phyloP scores from a whole-genome alignment of 2,329 filamentous ascomycete species.

The Phyllosticta citrichinensis region DNA sequence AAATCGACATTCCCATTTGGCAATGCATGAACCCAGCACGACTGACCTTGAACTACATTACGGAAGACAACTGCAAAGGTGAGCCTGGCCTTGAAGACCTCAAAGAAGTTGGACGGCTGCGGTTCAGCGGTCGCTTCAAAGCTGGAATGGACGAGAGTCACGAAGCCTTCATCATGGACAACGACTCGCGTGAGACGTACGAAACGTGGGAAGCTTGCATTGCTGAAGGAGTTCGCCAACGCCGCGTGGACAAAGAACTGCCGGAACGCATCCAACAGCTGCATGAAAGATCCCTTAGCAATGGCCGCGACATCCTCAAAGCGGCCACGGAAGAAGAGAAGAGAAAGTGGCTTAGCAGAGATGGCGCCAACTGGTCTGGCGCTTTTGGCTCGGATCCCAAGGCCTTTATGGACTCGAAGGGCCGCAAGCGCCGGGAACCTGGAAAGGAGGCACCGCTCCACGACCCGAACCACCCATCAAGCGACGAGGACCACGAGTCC shows the following conservation, averaged over 20 bases:
- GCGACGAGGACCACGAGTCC: slow-evolving; percentile 32
- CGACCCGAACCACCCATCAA: slow-evolving; percentile 39
- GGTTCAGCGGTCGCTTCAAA: slow-evolving; percentile 75
- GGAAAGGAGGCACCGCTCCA: slow-evolving; percentile 42
- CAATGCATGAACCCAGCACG: slow-evolving; percentile 64
- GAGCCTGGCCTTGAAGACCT: slow-evolving; percentile 67
- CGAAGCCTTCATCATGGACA: slow-evolving; percentile 71
- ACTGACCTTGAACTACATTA: slow-evolving; percentile 87
- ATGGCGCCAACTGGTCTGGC: slow-evolving; percentile 77
- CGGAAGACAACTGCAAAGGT: slow-evolving; percentile 58
- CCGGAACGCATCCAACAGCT: slow-evolving; percentile 62
- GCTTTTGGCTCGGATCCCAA: slow-evolving; percentile 73
- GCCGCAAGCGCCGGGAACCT: slow-evolving; percentile 47
- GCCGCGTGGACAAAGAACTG: slow-evolving; percentile 62
- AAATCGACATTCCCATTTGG: slow-evolving; percentile 87
- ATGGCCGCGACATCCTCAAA: slow-evolving; percentile 72
- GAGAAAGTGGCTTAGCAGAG: slow-evolving; percentile 65
- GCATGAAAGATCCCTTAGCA: slow-evolving; percentile 70
- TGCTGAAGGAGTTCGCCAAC: slow-evolving; percentile 70
- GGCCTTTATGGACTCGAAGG: slow-evolving; percentile 44
- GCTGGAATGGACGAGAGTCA: slow-evolving; percentile 84
- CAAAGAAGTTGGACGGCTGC: slow-evolving; percentile 68
- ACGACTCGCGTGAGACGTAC: slow-evolving; percentile 82
- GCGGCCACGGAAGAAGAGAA: slow-evolving; percentile 62
- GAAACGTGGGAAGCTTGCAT: slow-evolving; percentile 91